A percentile compares a stretch with the other conserved stretches of the same genome.
Evolutionary conservation across 345 rosid species (phyloP).

Genomic region (Eucalyptus pauciflora): DNA sequence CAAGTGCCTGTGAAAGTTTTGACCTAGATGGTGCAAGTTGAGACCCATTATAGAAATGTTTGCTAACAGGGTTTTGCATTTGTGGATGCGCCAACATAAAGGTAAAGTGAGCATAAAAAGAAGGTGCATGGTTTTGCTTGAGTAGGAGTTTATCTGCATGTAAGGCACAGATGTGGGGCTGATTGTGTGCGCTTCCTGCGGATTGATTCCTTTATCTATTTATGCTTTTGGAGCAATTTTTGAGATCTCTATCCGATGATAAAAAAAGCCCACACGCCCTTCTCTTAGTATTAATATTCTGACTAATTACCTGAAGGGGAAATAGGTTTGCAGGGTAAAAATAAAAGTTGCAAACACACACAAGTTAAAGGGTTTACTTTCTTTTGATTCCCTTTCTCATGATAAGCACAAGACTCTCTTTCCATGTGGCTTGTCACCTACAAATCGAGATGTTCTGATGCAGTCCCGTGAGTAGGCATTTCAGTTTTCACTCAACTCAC

Average conservation of each 20-base stretch:
- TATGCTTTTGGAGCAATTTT: background rate
- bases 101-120: background rate
- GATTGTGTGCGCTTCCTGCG: background rate
- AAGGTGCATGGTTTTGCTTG: background rate
- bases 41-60: background rate
- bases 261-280: background rate
- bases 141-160: background rate
- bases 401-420: background rate
- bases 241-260: background rate
- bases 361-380: background rate
- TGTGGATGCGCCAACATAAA: background rate
- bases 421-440: background rate
- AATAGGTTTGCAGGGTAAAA: background rate
- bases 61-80: background rate
- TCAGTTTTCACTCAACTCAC: background rate
- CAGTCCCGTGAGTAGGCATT: background rate
- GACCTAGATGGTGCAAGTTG: background rate
- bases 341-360: background rate
- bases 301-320: background rate
- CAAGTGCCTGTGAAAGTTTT: background rate
- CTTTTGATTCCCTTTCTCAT: background rate
- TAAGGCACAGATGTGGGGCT: background rate
- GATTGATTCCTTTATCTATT: background rate
- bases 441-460: background rate
- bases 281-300: background rate